Conservation (phyloP, 345 rosid species). For the Eucalyptus dawsonii region DNA sequence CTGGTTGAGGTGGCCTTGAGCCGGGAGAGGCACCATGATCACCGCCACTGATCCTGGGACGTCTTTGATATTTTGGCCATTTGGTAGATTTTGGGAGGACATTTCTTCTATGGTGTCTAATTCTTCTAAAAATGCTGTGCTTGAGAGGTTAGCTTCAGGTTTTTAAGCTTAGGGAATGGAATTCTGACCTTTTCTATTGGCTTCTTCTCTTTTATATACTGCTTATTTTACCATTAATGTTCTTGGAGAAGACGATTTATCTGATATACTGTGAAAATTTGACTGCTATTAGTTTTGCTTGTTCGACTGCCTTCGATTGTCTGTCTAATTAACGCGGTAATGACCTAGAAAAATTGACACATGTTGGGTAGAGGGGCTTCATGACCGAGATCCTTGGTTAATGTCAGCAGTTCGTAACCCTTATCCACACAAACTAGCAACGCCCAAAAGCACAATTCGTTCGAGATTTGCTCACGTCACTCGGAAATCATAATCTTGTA, state of each 20-base stretch:
- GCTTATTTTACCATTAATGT: not conserved
- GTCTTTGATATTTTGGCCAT: not conserved
- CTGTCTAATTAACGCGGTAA: not conserved
- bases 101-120: not conserved
- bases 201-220: not conserved
- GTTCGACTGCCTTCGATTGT: not conserved
- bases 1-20: slow-evolving; percentile 11
- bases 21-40: slow-evolving; percentile 9
- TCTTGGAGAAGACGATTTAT: not conserved
- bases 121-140: not conserved
- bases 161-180: not conserved
- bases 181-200: not conserved
- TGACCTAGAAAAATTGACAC: not conserved
- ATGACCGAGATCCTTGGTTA: not conserved
- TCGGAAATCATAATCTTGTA: not conserved
- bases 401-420: not conserved
- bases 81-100: not conserved
- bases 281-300: not conserved
- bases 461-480: not conserved
- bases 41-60: not conserved
- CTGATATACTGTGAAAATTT: not conserved
- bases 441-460: not conserved
- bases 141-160: not conserved
- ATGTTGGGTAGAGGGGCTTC: not conserved
- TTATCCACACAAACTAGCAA: not conserved